phyloP scores from a whole-genome alignment of 441 rosid species.

The Syzygium malaccense region DNA sequence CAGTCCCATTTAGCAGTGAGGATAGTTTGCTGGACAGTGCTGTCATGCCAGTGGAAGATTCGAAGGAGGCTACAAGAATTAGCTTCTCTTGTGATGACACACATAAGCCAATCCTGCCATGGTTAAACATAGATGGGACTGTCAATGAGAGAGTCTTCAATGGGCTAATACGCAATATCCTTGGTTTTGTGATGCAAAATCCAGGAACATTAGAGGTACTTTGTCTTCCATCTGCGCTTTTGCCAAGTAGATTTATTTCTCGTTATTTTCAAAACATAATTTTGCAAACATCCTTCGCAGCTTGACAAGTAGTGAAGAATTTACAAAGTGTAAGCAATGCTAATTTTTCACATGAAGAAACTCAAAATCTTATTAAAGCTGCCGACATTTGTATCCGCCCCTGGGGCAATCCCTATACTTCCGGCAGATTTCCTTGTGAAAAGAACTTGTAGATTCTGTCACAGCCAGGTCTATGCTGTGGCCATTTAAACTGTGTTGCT shows the following conservation, averaged over 20 bases:
- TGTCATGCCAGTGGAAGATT: constrained; percentile 10
- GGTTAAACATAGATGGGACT: constrained; percentile 90
- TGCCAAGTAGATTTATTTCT: background rate
- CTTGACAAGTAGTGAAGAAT: background rate
- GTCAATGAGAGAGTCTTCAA: constrained; percentile 51
- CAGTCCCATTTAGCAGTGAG: constrained; percentile 21
- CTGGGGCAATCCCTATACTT: background rate
- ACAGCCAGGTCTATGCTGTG: background rate
- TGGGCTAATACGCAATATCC: constrained; percentile 74
- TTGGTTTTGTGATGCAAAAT: constrained; percentile 84
- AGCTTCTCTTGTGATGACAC: constrained; percentile 21
- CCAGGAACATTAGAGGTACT: constrained; percentile 88
- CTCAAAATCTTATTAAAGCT: background rate
- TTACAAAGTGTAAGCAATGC: background rate
- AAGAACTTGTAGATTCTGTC: background rate
- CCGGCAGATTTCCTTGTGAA: background rate
- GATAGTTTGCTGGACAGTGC: constrained; percentile 13
- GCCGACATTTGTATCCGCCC: background rate
- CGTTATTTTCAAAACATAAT: background rate
- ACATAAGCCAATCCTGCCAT: constrained; percentile 66
- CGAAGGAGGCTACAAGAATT: constrained; percentile 17
- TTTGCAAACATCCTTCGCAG: background rate
- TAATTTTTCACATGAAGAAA: background rate
- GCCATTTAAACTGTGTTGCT: background rate
- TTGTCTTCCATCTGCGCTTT: background rate